Percentiles rank a stretch among this genome's conserved stretches.
Evolutionary conservation across 2,329 filamentous ascomycete species (phyloP).

Genomic region (Colletotrichum musae): DNA sequence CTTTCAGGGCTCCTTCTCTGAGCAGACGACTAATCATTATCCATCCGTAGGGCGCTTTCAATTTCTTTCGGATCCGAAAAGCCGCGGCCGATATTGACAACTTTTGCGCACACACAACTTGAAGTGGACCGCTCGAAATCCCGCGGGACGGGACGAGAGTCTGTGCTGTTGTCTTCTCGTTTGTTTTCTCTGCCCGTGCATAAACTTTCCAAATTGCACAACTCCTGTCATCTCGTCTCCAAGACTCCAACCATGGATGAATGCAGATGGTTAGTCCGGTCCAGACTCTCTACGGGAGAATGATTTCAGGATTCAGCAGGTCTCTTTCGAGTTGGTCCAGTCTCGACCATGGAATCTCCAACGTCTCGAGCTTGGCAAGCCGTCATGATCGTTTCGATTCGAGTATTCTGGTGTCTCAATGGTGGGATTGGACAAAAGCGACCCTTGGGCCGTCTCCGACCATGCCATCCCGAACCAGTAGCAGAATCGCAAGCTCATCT

Average conservation of each 20-base stretch:
- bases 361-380: slow-evolving; percentile 12
- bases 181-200: background rate
- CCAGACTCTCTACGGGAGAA: background rate
- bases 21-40: background rate
- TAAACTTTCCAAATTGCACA: slow-evolving; percentile 16
- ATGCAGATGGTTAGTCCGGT: background rate
- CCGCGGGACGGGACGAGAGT: slow-evolving; percentile 32
- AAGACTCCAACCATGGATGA: background rate
- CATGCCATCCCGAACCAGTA: background rate
- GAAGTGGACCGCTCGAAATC: background rate
- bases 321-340: background rate
- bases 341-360: background rate
- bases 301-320: background rate
- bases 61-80: slow-evolving; percentile 27
- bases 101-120: background rate
- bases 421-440: background rate
- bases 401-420: background rate
- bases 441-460: background rate
- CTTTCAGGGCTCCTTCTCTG: background rate
- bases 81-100: background rate
- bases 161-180: slow-evolving; percentile 24
- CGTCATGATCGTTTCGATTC: background rate
- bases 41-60: background rate
- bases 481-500: background rate
- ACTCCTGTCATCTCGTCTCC: slow-evolving; percentile 2